These are phyloP conservation scores for Polygonum maritimum DNA, from an alignment of 148 eudicot genomes.

Conservation along the genomic window DNA sequence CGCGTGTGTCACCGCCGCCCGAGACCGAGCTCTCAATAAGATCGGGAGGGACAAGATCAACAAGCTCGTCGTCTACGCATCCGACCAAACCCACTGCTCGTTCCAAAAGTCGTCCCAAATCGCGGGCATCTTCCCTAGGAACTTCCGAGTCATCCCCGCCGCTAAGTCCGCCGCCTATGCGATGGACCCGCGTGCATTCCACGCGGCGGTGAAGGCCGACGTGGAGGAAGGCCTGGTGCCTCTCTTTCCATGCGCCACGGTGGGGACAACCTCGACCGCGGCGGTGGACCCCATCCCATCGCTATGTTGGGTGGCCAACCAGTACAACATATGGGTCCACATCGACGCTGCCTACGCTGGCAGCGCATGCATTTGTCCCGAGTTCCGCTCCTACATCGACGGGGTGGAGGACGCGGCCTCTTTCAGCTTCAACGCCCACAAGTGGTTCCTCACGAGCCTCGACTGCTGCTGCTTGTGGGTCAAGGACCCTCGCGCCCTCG, in stretches of 20 bases:
- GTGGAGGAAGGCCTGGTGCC: slow-evolving; percentile 23
- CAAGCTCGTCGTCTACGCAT: slow-evolving; percentile 40
- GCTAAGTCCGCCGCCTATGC: slow-evolving; percentile 12
- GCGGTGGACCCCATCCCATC: slow-evolving; percentile 27
- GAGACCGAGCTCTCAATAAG: slow-evolving; percentile 19
- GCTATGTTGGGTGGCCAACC: slow-evolving; percentile 22
- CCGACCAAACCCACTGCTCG: slow-evolving; percentile 47
- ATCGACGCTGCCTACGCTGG: slow-evolving; percentile 59
- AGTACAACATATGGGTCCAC: slow-evolving; percentile 33
- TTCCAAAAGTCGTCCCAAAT: slow-evolving; percentile 35
- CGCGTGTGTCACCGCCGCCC: slow-evolving; percentile 26
- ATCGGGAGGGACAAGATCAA: slow-evolving; percentile 23
- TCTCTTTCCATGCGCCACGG: slow-evolving; percentile 26
- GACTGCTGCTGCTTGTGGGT: slow-evolving; percentile 54
- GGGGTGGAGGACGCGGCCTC: slow-evolving; percentile 37
- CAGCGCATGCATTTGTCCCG: slow-evolving; percentile 50
- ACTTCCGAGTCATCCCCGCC: slow-evolving; percentile 27
- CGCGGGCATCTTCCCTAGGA: slow-evolving; percentile 36
- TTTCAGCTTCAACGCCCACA: slow-evolving; percentile 53
- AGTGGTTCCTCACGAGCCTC: slow-evolving; percentile 46
- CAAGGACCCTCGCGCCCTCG: slow-evolving; percentile 26
- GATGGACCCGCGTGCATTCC: slow-evolving; percentile 12
- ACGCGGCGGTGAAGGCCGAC: slow-evolving; percentile 16
- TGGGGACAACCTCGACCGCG: slow-evolving; percentile 33
- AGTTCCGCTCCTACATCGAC: slow-evolving; percentile 27